Evolutionary conservation across 352 stramenopile species (phyloP).

Genomic region (Pythium volutum): DNA sequence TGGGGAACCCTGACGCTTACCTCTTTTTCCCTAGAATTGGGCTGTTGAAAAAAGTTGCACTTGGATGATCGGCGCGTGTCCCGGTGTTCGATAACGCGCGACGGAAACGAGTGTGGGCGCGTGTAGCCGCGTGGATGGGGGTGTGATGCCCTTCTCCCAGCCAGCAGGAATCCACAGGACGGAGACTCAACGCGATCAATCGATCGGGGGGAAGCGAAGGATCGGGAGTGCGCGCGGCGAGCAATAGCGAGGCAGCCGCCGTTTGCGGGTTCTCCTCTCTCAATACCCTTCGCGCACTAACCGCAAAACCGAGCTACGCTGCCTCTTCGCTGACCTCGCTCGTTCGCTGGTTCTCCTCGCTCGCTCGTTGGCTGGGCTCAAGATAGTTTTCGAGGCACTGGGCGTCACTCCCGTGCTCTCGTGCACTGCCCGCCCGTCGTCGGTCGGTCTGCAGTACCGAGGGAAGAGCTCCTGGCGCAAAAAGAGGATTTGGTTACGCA

Average conservation of each 20-base stretch:
- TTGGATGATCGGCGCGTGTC: not conserved
- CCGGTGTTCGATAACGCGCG: not conserved
- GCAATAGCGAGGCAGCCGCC: conserved; percentile 4
- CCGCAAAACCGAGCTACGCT: conserved; percentile 14
- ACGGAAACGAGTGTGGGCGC: not conserved
- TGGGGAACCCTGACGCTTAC: not conserved
- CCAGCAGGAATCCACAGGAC: not conserved
- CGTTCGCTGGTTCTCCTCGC: not conserved
- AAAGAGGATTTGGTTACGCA: conserved; percentile 5
- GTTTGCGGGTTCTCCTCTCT: conserved; percentile 24
- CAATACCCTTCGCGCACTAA: conserved; percentile 27
- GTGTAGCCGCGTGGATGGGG: not conserved
- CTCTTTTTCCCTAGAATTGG: not conserved
- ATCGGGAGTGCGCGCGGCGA: conserved; percentile 19
- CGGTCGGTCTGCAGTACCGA: not conserved
- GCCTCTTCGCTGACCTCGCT: conserved; percentile 2
- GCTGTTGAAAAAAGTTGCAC: not conserved
- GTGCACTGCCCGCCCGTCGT: conserved; percentile 7
- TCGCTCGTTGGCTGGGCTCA: conserved; percentile 3
- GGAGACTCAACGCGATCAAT: conserved; percentile 6
- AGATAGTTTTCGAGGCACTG: conserved; percentile 14
- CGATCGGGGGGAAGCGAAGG: conserved; percentile 4
- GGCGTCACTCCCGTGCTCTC: conserved; percentile 9
- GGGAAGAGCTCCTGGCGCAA: not conserved
- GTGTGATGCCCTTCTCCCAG: not conserved